Percentiles rank a stretch among this genome's conserved stretches.
phyloP scores from a whole-genome alignment of 73 alveolate genomes.

The Paramecium tetraurelia region DNA sequence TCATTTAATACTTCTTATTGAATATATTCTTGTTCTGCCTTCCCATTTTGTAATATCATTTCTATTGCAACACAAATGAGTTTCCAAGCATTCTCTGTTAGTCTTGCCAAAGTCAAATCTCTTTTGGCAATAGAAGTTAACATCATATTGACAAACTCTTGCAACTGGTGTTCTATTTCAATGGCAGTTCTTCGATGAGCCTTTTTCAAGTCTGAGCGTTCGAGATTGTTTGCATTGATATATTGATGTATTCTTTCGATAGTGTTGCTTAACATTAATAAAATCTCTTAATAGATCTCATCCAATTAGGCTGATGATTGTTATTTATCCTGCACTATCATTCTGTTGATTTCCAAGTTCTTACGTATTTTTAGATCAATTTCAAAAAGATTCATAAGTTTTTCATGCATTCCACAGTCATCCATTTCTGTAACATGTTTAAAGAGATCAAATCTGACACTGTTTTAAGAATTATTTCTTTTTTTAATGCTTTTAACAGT shows the following conservation, averaged over 20 bases:
- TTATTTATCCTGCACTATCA: neutral
- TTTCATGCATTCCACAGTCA: neutral
- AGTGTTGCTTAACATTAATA: neutral
- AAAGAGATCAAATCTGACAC: neutral
- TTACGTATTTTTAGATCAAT: neutral
- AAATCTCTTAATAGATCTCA: neutral
- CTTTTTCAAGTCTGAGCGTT: neutral
- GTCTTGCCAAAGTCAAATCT: neutral
- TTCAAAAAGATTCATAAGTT: neutral
- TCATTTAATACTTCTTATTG: neutral
- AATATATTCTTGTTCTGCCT: slow-evolving; percentile 20
- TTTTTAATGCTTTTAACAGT: neutral
- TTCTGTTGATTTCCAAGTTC: neutral
- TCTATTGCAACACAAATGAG: neutral
- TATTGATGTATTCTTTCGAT: neutral
- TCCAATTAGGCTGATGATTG: neutral
- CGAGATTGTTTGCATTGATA: neutral
- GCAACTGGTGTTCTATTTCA: neutral
- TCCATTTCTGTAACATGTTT: neutral
- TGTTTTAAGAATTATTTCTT: neutral
- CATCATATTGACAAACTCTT: neutral
- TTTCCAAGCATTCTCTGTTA: slow-evolving; percentile 34
- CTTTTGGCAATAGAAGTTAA: slow-evolving; percentile 18
- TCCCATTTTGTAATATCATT: neutral
- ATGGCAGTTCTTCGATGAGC: slow-evolving; percentile 6